These are phyloP conservation scores for Fusarium anguioides DNA, from an alignment of 2,329 filamentous ascomycete species.

Conservation along the genomic window DNA sequence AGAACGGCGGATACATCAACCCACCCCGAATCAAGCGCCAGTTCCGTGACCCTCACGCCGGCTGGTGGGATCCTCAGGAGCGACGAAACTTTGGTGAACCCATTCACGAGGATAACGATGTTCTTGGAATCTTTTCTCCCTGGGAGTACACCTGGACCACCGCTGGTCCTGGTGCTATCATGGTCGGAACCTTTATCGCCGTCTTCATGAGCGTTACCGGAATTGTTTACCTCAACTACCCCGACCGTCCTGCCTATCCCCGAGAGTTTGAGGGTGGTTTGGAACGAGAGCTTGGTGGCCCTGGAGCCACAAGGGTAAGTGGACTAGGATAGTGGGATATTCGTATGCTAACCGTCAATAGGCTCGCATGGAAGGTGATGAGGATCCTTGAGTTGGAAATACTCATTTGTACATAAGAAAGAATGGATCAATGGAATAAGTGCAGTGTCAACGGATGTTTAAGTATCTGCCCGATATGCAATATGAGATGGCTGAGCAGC, in stretches of 20 bases:
- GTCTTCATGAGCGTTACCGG: slow-evolving; percentile 73
- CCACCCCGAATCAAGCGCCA: slow-evolving; percentile 84
- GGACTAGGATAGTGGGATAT: background rate
- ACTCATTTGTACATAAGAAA: slow-evolving; percentile 54
- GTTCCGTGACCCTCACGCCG: slow-evolving; percentile 90
- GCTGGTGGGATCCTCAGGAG: slow-evolving; percentile 99
- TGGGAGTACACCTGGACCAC: slow-evolving; percentile 88
- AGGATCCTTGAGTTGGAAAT: slow-evolving; percentile 57
- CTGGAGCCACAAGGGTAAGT: slow-evolving; percentile 74
- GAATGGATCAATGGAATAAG: slow-evolving; percentile 37
- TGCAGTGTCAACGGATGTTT: slow-evolving; percentile 21
- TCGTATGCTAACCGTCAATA: slow-evolving; percentile 45
- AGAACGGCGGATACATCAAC: slow-evolving; percentile 89
- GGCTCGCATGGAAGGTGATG: slow-evolving; percentile 68
- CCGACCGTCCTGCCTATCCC: slow-evolving; percentile 76
- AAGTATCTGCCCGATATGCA: background rate
- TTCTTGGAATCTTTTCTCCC: slow-evolving; percentile 88
- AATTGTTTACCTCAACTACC: slow-evolving; percentile 75
- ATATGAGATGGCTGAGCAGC: slow-evolving; percentile 3
- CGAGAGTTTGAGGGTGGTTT: slow-evolving; percentile 79
- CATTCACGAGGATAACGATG: slow-evolving; percentile 95
- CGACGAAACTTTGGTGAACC: slow-evolving; percentile 97
- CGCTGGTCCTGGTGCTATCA: slow-evolving; percentile 74
- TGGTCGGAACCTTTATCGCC: slow-evolving; percentile 75
- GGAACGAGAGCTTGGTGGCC: slow-evolving; percentile 79